Percentiles rank a stretch among this genome's conserved stretches.
Conservation (phyloP, 768 basidiomycete genomes). For the Mycena belliarum region DNA sequence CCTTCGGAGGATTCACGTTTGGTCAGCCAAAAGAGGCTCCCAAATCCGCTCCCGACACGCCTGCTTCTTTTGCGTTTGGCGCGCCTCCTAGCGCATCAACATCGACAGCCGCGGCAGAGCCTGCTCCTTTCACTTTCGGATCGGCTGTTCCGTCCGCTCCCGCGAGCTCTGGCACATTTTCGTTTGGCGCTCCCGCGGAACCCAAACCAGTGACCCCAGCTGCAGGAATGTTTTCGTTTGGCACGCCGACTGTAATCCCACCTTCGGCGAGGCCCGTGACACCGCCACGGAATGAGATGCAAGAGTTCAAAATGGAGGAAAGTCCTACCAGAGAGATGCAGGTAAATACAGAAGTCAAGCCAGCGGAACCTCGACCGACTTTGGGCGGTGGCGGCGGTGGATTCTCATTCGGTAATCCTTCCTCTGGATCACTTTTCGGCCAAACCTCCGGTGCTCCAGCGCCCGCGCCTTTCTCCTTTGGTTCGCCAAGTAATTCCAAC, state of each 20-base stretch:
- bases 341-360: constrained; percentile 37
- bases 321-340: constrained; percentile 71
- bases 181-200: constrained; percentile 45
- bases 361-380: constrained; percentile 39
- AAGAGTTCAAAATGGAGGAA: constrained; percentile 80
- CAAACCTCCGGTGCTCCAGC: constrained; percentile 32
- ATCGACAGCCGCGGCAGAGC: constrained; percentile 35
- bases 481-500: constrained; percentile 34
- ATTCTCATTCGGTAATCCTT: constrained; percentile 49
- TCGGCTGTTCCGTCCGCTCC: constrained; percentile 28
- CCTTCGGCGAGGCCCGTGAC: constrained; percentile 54
- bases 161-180: constrained; percentile 32
- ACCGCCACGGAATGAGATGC: constrained; percentile 62
- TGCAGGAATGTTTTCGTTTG: constrained; percentile 58
- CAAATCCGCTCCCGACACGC: constrained; percentile 20
- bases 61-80: constrained; percentile 49
- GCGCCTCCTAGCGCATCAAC: constrained; percentile 36
- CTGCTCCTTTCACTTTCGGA: constrained; percentile 38
- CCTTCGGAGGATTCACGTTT: constrained; percentile 32
- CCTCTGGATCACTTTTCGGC: constrained; percentile 35
- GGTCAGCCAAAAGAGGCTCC: constrained; percentile 14
- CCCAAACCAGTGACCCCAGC: constrained; percentile 42
- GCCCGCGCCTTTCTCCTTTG: constrained; percentile 44
- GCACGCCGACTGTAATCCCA: constrained; percentile 33
- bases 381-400: constrained; percentile 29